These are phyloP conservation scores for Jimgerdemannia flammicorona DNA, from an alignment of 192 early-diverging fungal genomes.

Conservation along the genomic window DNA sequence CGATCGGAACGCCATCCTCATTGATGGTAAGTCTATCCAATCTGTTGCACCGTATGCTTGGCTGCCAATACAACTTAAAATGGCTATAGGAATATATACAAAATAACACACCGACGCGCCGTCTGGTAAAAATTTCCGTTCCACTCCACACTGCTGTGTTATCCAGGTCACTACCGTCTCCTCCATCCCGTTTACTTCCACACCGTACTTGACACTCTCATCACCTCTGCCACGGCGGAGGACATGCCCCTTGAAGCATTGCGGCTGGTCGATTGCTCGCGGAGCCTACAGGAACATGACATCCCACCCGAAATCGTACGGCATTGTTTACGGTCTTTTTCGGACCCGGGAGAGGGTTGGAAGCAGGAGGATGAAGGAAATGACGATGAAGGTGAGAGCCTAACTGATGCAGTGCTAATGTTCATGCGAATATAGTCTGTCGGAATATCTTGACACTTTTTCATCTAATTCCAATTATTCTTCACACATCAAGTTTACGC, in stretches of 20 bases:
- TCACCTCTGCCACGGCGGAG: slow-evolving; percentile 14
- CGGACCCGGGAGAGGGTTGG: not conserved
- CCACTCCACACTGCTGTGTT: not conserved
- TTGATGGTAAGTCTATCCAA: slow-evolving; percentile 14
- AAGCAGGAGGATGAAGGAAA: not conserved
- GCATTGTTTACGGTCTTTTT: not conserved
- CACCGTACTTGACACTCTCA: slow-evolving; percentile 18
- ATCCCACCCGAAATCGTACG: not conserved
- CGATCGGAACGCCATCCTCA: slow-evolving; percentile 29
- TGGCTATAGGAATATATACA: too few relatives aligned
- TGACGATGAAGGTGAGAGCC: not conserved
- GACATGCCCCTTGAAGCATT: slow-evolving; percentile 4
- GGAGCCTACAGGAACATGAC: not conserved
- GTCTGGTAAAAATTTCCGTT: not conserved
- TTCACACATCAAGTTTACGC: not conserved
- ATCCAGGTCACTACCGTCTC: slow-evolving; percentile 19
- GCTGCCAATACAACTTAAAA: too few relatives aligned
- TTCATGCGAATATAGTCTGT: not conserved
- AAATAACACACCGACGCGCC: too few relatives aligned
- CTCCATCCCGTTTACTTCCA: slow-evolving; percentile 20
- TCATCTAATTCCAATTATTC: not conserved
- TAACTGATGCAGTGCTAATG: not conserved
- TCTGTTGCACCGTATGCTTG: too few relatives aligned
- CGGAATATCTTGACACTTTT: not conserved
- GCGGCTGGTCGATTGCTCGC: not conserved